These are phyloP conservation scores for Ceratocystis variospora DNA, from an alignment of 2,329 filamentous ascomycete species.

Conservation along the genomic window DNA sequence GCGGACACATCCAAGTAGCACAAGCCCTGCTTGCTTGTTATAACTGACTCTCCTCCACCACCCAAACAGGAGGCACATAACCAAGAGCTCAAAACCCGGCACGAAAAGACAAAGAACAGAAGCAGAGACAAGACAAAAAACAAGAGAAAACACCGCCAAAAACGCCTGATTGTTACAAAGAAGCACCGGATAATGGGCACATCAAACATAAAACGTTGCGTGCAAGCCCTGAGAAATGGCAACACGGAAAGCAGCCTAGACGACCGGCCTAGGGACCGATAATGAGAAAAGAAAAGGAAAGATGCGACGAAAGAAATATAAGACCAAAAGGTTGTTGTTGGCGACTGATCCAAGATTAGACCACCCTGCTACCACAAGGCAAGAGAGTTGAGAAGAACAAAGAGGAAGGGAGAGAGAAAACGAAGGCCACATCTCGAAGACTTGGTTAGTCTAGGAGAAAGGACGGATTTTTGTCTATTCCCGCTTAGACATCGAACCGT, in stretches of 20 bases:
- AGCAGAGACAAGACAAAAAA: neutral
- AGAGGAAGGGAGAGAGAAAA: neutral
- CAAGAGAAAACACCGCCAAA: neutral
- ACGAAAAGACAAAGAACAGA: neutral
- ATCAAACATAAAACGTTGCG: neutral
- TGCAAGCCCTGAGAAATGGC: neutral
- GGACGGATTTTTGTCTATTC: neutral
- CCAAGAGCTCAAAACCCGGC: neutral
- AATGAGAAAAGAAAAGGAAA: neutral
- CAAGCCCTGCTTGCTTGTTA: neutral
- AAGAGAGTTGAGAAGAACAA: neutral
- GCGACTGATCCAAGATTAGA: neutral
- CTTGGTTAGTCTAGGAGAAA: neutral
- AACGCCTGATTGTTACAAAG: slow-evolving; percentile 5
- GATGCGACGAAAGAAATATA: neutral
- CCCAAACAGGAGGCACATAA: neutral
- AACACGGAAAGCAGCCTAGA: neutral
- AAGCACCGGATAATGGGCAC: neutral
- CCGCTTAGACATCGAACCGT: neutral
- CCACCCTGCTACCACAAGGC: neutral
- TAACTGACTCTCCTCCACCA: neutral
- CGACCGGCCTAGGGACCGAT: neutral
- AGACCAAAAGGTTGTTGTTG: neutral
- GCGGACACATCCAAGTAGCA: neutral
- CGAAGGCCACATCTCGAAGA: neutral